Conservation (phyloP, 257 asterid species). For the Linaria vulgaris region DNA sequence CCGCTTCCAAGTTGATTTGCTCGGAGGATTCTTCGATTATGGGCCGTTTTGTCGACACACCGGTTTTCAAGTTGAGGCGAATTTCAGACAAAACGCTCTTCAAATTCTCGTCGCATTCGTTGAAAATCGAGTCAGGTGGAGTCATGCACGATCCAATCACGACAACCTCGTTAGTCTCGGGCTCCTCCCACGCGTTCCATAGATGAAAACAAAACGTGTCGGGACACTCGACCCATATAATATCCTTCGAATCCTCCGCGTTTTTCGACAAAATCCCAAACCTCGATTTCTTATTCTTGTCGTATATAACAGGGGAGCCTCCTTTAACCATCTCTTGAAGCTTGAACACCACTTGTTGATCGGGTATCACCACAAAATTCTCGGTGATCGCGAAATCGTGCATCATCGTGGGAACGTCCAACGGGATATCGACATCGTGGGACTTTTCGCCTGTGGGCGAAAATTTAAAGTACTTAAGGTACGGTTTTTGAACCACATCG, state of each 20-base stretch:
- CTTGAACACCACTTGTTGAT: constrained; percentile 25
- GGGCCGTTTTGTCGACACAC: constrained; percentile 9
- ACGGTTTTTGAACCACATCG: constrained; percentile 18
- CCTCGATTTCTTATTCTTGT: constrained; percentile 13
- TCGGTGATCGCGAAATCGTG: constrained; percentile 28
- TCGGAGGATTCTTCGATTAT: not conserved
- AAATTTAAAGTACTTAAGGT: constrained; percentile 22
- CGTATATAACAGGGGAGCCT: constrained; percentile 15
- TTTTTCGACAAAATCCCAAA: constrained; percentile 18
- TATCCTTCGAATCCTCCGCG: not conserved
- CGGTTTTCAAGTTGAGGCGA: constrained; percentile 14
- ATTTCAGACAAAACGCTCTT: constrained; percentile 17
- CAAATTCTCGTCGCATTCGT: constrained; percentile 15
- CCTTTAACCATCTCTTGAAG: constrained; percentile 21
- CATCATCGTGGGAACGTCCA: constrained; percentile 23
- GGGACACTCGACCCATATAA: constrained; percentile 23
- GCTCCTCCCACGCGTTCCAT: constrained; percentile 30
- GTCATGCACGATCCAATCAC: constrained; percentile 24
- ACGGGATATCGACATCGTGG: constrained; percentile 9
- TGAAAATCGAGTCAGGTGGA: constrained; percentile 25
- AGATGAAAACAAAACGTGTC: constrained; percentile 25
- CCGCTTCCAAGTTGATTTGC: constrained; percentile 26
- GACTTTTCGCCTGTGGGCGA: constrained; percentile 5
- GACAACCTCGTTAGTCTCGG: constrained; percentile 7
- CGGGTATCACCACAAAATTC: constrained; percentile 15